Conservation (phyloP, 805 yeast species). For the Brettanomyces bruxellensis region DNA sequence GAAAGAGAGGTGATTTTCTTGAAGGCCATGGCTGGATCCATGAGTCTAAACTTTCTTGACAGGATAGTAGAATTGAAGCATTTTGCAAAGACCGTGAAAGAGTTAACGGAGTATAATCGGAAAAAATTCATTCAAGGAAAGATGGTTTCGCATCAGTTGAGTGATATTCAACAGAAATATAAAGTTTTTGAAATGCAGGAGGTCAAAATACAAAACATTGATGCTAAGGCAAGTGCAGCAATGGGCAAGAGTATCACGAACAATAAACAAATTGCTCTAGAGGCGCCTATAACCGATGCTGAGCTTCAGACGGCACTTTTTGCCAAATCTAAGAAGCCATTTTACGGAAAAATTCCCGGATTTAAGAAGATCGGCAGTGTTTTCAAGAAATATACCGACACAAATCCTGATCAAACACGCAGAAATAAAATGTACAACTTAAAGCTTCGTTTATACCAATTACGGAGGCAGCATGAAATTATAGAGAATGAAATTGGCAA, state of each 20-base stretch:
- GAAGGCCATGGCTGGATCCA: constrained; percentile 25
- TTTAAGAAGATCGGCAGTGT: constrained; percentile 25
- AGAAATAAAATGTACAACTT: constrained; percentile 21
- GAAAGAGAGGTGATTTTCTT: constrained; percentile 59
- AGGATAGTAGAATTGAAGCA: constrained; percentile 25
- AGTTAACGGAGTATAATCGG: constrained; percentile 25
- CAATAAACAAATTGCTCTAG: constrained; percentile 5
- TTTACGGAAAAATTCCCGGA: constrained; percentile 27
- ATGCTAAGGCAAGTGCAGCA: constrained; percentile 19
- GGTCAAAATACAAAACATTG: constrained; percentile 23
- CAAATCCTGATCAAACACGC: constrained; percentile 27
- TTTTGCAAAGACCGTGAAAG: constrained; percentile 23
- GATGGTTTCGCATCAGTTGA: constrained; percentile 19
- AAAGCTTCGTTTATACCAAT: constrained; percentile 22
- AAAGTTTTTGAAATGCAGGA: constrained; percentile 22
- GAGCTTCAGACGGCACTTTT: constrained; percentile 24
- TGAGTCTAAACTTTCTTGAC: constrained; percentile 25
- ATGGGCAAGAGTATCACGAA: constrained; percentile 8
- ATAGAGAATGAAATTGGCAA: constrained; percentile 16
- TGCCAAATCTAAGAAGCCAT: constrained; percentile 18
- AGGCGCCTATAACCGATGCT: constrained; percentile 23
- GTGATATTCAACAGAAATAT: constrained; percentile 16
- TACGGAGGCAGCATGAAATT: constrained; percentile 22
- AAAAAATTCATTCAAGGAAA: constrained; percentile 25
- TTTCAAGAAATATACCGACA: constrained; percentile 25